Percentiles rank a stretch among this genome's conserved stretches.
Evolutionary conservation across 805 yeast genomes (phyloP).

Genomic region (Suhomyces pyralidae): DNA sequence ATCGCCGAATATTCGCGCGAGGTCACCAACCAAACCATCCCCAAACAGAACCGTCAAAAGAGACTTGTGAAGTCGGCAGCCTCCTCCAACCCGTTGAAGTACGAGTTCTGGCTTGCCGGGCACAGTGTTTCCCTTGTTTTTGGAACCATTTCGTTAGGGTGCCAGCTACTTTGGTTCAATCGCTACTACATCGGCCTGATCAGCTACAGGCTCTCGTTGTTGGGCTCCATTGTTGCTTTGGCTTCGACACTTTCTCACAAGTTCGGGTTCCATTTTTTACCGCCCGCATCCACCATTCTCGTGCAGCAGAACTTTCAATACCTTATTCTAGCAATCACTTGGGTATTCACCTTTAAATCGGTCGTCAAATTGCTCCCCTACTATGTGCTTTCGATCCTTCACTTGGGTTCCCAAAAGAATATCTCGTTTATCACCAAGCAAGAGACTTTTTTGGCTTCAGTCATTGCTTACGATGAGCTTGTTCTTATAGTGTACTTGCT

Average conservation of each 20-base stretch:
- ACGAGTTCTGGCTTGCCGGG: slow-evolving; percentile 55
- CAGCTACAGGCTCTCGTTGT: slow-evolving; percentile 51
- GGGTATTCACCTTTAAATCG: slow-evolving; percentile 66
- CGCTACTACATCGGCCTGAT: slow-evolving; percentile 45
- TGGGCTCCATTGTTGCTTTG: slow-evolving; percentile 56
- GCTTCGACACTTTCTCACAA: slow-evolving; percentile 53
- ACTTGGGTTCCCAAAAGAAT: slow-evolving; percentile 44
- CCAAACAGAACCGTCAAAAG: slow-evolving; percentile 13
- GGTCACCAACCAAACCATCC: slow-evolving; percentile 14
- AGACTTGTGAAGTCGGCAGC: slow-evolving; percentile 29
- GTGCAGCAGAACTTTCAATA: slow-evolving; percentile 78
- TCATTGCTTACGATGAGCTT: slow-evolving; percentile 62
- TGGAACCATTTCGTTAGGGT: slow-evolving; percentile 38
- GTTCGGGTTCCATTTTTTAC: slow-evolving; percentile 55
- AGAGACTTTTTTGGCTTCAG: slow-evolving; percentile 37
- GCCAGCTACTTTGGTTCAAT: slow-evolving; percentile 41
- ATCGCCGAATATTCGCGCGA: not conserved
- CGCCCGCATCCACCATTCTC: slow-evolving; percentile 60
- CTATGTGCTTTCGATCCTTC: slow-evolving; percentile 55
- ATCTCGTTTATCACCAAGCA: slow-evolving; percentile 38
- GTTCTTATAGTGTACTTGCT: slow-evolving; percentile 50
- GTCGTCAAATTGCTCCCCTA: slow-evolving; percentile 64
- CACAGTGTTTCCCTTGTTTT: slow-evolving; percentile 46
- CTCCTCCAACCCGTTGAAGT: slow-evolving; percentile 39
- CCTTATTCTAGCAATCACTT: slow-evolving; percentile 49